These are phyloP conservation scores for Myrica gale DNA, from an alignment of 306 rosid genomes.

Conservation along the genomic window DNA sequence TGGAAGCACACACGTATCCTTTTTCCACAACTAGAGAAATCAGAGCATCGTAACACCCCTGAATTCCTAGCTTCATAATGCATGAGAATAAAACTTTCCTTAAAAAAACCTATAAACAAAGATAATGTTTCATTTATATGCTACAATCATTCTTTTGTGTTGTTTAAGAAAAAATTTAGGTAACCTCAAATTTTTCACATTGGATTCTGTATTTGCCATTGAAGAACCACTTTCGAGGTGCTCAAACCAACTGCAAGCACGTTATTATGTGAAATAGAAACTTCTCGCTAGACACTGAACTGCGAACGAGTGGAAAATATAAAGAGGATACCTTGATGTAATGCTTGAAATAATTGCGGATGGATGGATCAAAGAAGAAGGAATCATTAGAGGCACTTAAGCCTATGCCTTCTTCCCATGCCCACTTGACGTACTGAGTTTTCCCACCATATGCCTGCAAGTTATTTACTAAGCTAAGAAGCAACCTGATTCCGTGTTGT, in stretches of 20 bases:
- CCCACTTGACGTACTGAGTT: conserved; percentile 96
- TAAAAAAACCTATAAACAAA: neutral
- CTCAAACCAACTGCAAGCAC: neutral
- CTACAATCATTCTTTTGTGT: neutral
- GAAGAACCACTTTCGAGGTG: neutral
- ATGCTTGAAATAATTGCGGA: conserved; percentile 75
- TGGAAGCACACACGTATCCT: no score
- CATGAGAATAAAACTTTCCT: neutral
- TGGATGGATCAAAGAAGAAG: conserved; percentile 92
- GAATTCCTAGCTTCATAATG: neutral
- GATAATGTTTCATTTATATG: neutral
- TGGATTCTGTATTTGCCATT: neutral
- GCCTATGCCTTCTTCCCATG: conserved; percentile 95
- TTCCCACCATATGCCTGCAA: conserved; percentile 95
- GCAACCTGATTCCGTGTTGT: conserved; percentile 73
- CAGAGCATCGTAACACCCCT: neutral
- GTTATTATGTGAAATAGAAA: neutral
- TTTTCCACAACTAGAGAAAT: neutral
- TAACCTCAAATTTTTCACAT: neutral
- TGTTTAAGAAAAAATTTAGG: neutral
- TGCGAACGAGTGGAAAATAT: neutral
- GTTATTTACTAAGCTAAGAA: conserved; percentile 89
- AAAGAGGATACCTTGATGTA: conserved; percentile 63
- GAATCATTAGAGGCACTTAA: conserved; percentile 92
- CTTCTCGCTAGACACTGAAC: neutral